Base-by-base conservation (phyloP, 208 protist genomes). In the Leishmania martiniquensis region DNA sequence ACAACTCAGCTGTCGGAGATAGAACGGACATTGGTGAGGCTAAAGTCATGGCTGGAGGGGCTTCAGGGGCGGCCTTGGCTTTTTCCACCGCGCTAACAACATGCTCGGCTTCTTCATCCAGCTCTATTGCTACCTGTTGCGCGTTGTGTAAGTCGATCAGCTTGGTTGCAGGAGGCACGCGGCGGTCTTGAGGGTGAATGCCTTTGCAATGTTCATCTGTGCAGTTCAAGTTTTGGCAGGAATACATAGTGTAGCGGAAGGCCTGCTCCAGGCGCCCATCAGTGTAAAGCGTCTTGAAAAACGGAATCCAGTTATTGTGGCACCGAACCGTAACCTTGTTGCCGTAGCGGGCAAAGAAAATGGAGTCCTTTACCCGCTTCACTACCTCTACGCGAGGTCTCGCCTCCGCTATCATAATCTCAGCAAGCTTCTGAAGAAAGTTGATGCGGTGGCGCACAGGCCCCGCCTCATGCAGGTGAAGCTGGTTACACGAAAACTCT, bases 241-340 rank as follows among this genome's bases (percentile, higher is more conserved):
- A 84, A 66, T 84, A 89, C 57, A 86, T 76, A 65, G 92, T 86
- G 37, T 82, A 71, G 37, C 93, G 93, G 77, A 97, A 94, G 22
- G 93, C 93, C 62, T 97, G 93, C 51, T 91, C 89, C 12, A 97
- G 87, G 10, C 93, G 86, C 10, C 93, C 93, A 45, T 93, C 93
- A 0, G 93, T 97, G 81, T 94, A 97, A 10, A 95, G 37, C 7
- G 93, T 97, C 76, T 97, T 97, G 71, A 97, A 97, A 73, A 97
- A 97, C 1, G 93, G 93, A 87, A 95, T 92, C 87, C 89, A 94
- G 73, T 77, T 93, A 34, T 86, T 88, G 82, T 91, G 85, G 68
- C 84, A 97, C 5, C 90, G 86, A 32, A 97, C 93, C 4, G 93
- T 97, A 4, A 97, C 93, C 65, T 95, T 97, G 72, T 97, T 97